Percentiles rank a stretch among this genome's conserved stretches.
Conservation (phyloP, 345 rosid genomes). For the Eucalyptus virginea region DNA sequence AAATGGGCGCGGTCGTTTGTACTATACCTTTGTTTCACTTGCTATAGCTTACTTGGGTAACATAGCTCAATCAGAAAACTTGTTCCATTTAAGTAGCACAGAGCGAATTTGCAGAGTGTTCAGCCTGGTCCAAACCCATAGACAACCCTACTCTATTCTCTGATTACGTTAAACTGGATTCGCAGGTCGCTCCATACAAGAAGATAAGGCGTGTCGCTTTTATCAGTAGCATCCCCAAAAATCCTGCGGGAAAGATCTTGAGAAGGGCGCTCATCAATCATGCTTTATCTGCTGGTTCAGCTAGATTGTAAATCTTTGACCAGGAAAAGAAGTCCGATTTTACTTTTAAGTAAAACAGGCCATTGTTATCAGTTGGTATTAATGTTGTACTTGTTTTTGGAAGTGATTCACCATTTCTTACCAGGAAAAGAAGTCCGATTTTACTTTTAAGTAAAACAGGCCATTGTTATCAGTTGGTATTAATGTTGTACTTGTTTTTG, state of each 20-base stretch:
- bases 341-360: background rate
- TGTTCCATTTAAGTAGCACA: background rate
- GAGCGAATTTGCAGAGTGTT: background rate
- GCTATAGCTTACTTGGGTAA: background rate
- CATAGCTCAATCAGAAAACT: background rate
- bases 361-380: background rate
- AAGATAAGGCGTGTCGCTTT: constrained; percentile 58
- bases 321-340: background rate
- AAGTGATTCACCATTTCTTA: background rate
- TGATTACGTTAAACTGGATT: background rate
- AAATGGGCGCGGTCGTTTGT: background rate
- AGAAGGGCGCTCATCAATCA: constrained; percentile 47
- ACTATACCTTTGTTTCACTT: background rate
- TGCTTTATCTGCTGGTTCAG: constrained; percentile 19
- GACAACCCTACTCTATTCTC: background rate
- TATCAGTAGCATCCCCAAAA: constrained; percentile 55
- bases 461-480: background rate
- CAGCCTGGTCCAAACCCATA: background rate
- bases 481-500: too few species aligned
- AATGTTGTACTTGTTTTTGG: background rate
- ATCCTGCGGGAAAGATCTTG: constrained; percentile 68
- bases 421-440: background rate
- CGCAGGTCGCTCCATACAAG: constrained; percentile 24
- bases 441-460: background rate
- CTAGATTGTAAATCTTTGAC: constrained; percentile 16